Evolutionary conservation across 2,329 filamentous ascomycete species (phyloP).

Genomic region (Aureobasidium sp.): DNA sequence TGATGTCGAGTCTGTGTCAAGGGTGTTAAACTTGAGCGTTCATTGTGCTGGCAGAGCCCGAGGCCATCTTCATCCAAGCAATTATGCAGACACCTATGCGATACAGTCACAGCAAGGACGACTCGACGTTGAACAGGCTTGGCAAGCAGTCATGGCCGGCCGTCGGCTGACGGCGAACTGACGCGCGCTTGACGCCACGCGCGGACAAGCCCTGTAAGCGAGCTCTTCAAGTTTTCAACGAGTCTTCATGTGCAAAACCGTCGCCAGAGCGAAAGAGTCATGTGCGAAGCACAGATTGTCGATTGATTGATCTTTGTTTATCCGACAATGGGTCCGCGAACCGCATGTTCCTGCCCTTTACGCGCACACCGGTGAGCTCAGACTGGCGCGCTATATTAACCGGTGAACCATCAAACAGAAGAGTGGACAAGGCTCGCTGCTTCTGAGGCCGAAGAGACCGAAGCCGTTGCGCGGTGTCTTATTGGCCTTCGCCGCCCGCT

Average conservation of each 20-base stretch:
- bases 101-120: constrained; percentile 10
- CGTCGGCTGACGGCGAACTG: not conserved
- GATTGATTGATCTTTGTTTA: not conserved
- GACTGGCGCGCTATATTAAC: constrained; percentile 5
- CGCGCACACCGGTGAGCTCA: not conserved
- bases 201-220: not conserved
- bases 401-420: constrained; percentile 3
- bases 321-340: not conserved
- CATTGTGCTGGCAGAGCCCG: constrained; percentile 2
- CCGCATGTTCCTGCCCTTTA: not conserved
- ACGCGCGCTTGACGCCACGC: not conserved
- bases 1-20: not conserved
- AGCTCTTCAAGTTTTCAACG: not conserved
- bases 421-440: not conserved
- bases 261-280: not conserved
- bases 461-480: not conserved
- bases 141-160: not conserved
- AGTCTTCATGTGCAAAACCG: not conserved
- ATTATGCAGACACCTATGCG: constrained; percentile 6
- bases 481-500: not conserved
- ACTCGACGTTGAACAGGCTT: constrained; percentile 7
- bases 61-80: not conserved
- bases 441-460: not conserved
- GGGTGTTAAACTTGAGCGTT: constrained; percentile 3
- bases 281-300: not conserved